These are phyloP conservation scores for Wickerhamomyces strasburgensis DNA, from an alignment of 805 yeast genomes.

Conservation along the genomic window DNA sequence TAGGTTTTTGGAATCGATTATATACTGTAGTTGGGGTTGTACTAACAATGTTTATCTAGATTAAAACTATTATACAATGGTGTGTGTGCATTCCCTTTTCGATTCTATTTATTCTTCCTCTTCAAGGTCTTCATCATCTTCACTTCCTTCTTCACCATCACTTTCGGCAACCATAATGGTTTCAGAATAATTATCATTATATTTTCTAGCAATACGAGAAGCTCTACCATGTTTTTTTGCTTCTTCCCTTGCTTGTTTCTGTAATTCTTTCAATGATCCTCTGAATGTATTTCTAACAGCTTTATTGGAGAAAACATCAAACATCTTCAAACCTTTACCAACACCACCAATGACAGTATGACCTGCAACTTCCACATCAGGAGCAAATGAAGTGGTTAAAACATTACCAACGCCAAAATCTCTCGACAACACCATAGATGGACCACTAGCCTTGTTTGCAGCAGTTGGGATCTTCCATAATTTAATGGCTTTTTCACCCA, in stretches of 20 bases:
- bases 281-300: constrained; percentile 70
- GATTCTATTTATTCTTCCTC: constrained; percentile 8
- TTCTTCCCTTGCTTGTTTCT: constrained; percentile 50
- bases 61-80: too few species aligned
- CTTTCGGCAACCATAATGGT: constrained; percentile 59
- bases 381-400: constrained; percentile 74
- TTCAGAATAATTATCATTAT: constrained; percentile 46
- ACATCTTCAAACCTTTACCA: constrained; percentile 75
- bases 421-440: constrained; percentile 85
- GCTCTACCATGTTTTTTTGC: constrained; percentile 53
- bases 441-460: constrained; percentile 34
- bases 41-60: too few species aligned
- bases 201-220: constrained; percentile 74
- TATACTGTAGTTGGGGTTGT: background rate
- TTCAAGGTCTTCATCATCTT: constrained; percentile 37
- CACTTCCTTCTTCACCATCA: constrained; percentile 57
- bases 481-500: constrained; percentile 83
- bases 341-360: constrained; percentile 85
- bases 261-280: constrained; percentile 49
- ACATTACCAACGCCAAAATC: constrained; percentile 95
- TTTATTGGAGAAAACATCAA: constrained; percentile 85
- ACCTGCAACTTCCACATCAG: constrained; percentile 83
- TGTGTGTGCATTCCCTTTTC: too few species aligned
- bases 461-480: constrained; percentile 69
- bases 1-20: background rate